Conservation (phyloP, 495 filamentous ascomycete species). For the Rostrohypoxylon terebratum region DNA sequence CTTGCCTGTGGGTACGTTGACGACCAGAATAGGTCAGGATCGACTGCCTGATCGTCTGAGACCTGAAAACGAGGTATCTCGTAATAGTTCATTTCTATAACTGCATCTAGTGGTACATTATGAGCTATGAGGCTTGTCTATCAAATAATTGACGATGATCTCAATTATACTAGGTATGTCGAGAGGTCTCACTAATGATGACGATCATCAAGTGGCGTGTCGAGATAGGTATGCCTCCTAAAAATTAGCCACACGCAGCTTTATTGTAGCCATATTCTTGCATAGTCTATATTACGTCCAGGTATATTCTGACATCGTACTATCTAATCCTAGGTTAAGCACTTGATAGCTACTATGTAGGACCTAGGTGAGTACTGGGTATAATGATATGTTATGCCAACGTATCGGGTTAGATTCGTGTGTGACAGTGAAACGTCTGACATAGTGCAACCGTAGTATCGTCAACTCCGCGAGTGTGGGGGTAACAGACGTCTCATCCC, state of each 20-base stretch:
- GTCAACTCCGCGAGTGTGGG: slow-evolving; percentile 18
- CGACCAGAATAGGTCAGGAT: not conserved
- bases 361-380: not conserved
- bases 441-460: slow-evolving; percentile 1
- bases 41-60: not conserved
- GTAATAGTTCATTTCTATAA: not conserved
- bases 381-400: not conserved
- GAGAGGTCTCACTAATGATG: not conserved
- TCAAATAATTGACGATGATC: slow-evolving; percentile 16
- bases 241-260: not conserved
- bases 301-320: not conserved
- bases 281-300: not conserved
- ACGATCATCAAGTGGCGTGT: not conserved
- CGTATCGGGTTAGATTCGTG: not conserved
- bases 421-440: slow-evolving; percentile 1
- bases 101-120: not conserved
- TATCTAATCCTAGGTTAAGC: no score
- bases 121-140: not conserved
- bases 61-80: not conserved
- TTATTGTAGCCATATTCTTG: not conserved
- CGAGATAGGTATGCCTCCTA: not conserved
- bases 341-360: not conserved
- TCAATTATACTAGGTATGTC: not conserved
- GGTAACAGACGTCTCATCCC: slow-evolving; percentile 2
- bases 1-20: not conserved